Evolutionary conservation across 164 flowering plant genomes (phyloP).

Genomic region (Nelumbo lutea): DNA sequence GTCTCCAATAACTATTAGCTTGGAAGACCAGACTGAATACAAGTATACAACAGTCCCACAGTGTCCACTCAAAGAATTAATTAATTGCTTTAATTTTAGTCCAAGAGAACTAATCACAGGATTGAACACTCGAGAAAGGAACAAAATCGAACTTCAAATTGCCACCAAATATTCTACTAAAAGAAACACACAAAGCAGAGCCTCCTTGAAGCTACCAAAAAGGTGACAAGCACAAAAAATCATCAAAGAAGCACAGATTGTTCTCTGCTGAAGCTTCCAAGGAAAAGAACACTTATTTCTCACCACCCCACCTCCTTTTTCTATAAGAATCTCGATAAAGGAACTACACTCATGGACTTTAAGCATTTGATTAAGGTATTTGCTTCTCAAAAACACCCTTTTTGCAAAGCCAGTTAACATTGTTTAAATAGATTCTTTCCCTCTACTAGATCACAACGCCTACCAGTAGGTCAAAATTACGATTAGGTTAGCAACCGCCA

Average conservation of each 20-base stretch:
- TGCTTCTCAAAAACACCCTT: slow-evolving; percentile 3
- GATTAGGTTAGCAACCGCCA: no score
- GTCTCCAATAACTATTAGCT: no score
- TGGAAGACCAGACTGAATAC: no score
- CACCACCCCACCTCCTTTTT: background rate
- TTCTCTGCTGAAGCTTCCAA: background rate
- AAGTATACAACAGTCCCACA: no score
- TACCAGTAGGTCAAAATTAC: no score
- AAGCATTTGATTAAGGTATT: slow-evolving; percentile 2
- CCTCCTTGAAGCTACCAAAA: slow-evolving; percentile 8
- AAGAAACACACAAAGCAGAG: background rate
- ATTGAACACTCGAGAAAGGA: background rate
- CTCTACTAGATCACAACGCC: background rate
- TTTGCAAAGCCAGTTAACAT: slow-evolving; percentile 1
- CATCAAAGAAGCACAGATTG: slow-evolving; percentile 2
- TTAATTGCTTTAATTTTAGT: no score
- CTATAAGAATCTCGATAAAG: slow-evolving; percentile 3
- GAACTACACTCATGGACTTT: slow-evolving; percentile 1
- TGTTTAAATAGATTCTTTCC: background rate
- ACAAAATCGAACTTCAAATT: background rate
- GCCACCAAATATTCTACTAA: background rate
- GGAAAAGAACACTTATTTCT: background rate
- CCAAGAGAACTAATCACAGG: no score
- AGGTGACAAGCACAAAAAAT: slow-evolving; percentile 5
- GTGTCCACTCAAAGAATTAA: no score